Base-by-base conservation (phyloP, 2,329 filamentous ascomycete species). In the Clarireedia sp. region DNA sequence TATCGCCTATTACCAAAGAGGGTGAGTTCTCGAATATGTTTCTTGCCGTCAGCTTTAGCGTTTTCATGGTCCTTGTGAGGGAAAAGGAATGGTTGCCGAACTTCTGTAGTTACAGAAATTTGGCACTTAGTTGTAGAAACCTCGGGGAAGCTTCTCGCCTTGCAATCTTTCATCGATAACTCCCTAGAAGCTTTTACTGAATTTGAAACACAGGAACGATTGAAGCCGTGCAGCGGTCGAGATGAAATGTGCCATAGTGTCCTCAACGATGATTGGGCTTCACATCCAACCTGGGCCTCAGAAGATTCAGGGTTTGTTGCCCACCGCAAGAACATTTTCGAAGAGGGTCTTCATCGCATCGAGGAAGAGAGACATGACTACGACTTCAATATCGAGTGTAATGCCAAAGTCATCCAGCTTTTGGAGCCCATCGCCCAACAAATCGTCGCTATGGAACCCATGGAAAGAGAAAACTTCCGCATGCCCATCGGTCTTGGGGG, bases 331-430 rank as follows among this genome's bases (percentile, higher is more conserved):
- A 99, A 99, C 65, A 83, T 87, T 54, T 95, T 87, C 61, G 94
- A 99, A 70, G 94, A 99, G 71, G 88, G 88, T 33, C 81, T 99
- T 8, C 94, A 99, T 68, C 81, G 94, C 19, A 96, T 99, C 58
- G 94, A 99, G 71, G 94, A 99, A 71, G 94, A 99, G 70, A 87
- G 94, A 4, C 94, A 99, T 68, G 94, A 99, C 68, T 99, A 99
- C 66, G 94, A 99, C 70, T 96, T 95, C 73, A 94, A 96, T 68
- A 97, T 99, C 52, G 94, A 99, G 72, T 89, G 90, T 8, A 96
- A 94, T 67, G 82, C 87, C 58, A 91, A 95, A 63, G 96, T 94
- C 49, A 95, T 99, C 57, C 94, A 97, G 71, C 83, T 99, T 4
- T 82, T 99, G 41, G 92, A 97, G 69, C 94, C 94, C 0, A 89